Base-by-base conservation (phyloP, 2,329 filamentous ascomycete species). In the Amauroascus niger region DNA sequence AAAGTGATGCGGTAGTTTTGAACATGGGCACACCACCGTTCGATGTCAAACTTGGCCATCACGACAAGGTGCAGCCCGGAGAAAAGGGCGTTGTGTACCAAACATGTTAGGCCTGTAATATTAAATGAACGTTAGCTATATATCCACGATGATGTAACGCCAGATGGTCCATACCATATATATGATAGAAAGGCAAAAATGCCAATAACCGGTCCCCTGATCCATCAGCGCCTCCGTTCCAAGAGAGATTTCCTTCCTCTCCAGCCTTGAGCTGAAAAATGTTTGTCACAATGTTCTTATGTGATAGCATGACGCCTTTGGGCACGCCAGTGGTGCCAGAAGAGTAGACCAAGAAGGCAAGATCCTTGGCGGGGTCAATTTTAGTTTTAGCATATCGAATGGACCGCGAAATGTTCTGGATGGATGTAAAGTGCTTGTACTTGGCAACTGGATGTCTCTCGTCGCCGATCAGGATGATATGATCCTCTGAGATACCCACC, bases 251-350 rank as follows among this genome's bases (percentile, higher is more conserved):
- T 0, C 71, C 73, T 1, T 70, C 73, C 54, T 88, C 84, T 3
- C 76, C 71, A 24, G 69, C 64, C 1, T 68, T 66, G 26, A 76
- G 64, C 69, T 87, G 83, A 28, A 79, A 60, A 6, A 82, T 65
- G 67, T 95, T 95, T 55, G 87, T 74, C 9, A 94, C 79, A 56
- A 95, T 83, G 66, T 96, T 96, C 59, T 73, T 69, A 69, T 97
- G 91, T 6, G 82, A 86, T 30, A 96, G 75, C 79, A 88, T 86
- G 13, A 96, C 91, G 14, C 90, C 91, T 69, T 97, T 97, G 0
- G 91, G 90, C 49, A 89, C 73, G 1, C 91, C 91, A 0, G 91
- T 96, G 0, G 91, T 97, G 6, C 91, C 91, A 6, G 85, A 90
- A 48, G 84, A 88, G 68, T 95, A 96, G 0, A 94, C 88, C 54